Base-by-base conservation (phyloP, 371 early-diverging fungal genomes). In the Haplosporangium sp. region DNA sequence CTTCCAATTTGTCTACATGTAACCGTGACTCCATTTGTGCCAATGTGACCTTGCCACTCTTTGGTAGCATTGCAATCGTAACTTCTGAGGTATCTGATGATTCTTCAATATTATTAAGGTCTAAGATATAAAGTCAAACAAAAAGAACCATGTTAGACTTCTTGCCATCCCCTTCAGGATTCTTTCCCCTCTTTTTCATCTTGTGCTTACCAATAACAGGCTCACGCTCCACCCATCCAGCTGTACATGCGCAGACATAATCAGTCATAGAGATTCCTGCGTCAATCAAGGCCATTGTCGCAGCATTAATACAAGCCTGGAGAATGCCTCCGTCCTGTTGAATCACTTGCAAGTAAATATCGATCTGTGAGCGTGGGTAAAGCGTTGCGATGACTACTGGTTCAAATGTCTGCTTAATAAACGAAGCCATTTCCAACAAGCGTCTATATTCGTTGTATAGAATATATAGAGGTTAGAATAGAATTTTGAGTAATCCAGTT, bases 261-360 rank as follows among this genome's bases (percentile, higher is more conserved):
- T 98, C 99, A 10, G 84, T 75, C 97, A 98, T 96, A n/a, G 98
- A 94, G 40, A 98, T 92, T 52, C 99, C 98, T 6, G 99, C 99
- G 77, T 98, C 96, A n/a, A 98, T 92, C 68, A 98, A 79, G 0
- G 99, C 99, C 88, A 98, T 82, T 7, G 96, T 95, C 0, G 96
- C 90, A 3, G 97, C 99, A 84, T 98, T 98, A 64, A 98, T 95
- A 66, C 95, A 96, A 7, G 94, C 85, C 72, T 95, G 95, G 27
- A 97, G 82, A 38, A 83, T 86, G 70, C 97, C 97, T 27, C 99
- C 98, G 79, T 98, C 98, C 71, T 92, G 88, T 73, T 98, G 97
- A 64, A 98, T 86, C 37, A 98, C 83, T 78, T 97, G 97, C 40
- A 98, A 78, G 72, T 94, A 94, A 44, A 98, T 94, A 63, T 94